Conservation (phyloP, 2,329 filamentous ascomycete species). For the Aspergillus sp. region DNA sequence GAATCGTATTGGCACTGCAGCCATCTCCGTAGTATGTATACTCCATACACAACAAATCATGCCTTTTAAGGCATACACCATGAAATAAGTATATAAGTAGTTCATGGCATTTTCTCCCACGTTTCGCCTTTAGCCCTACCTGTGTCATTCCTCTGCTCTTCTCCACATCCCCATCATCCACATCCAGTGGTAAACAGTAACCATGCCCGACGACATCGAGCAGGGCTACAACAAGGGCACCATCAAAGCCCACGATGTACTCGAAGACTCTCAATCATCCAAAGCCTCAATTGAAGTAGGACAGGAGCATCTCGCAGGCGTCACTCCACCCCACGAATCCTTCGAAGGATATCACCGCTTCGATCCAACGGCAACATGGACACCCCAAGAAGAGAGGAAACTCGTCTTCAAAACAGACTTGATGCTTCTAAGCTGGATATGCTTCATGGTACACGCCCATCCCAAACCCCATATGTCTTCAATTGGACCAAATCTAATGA, state of each 20-base stretch:
- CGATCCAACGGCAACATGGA: conserved; percentile 29
- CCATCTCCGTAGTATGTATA: too few species aligned
- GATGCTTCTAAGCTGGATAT: conserved; percentile 25
- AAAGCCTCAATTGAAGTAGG: conserved; percentile 22
- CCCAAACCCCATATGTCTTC: not conserved
- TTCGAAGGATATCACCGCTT: conserved; percentile 31
- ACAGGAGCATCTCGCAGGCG: conserved; percentile 29
- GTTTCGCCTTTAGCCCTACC: not conserved
- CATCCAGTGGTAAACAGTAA: not conserved
- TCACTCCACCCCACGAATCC: conserved; percentile 33
- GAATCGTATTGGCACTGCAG: conserved; percentile 9
- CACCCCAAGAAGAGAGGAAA: conserved; percentile 47
- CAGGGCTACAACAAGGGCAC: conserved; percentile 20
- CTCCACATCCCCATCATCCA: not conserved
- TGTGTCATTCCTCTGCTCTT: not conserved
- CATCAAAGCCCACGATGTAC: not conserved
- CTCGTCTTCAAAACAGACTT: conserved; percentile 49
- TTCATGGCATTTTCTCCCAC: not conserved
- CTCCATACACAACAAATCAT: not conserved
- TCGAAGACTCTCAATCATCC: conserved; percentile 15
- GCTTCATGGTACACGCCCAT: conserved; percentile 23
- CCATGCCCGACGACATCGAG: conserved; percentile 25
- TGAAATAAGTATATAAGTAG: conserved; percentile 6
- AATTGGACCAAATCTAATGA: too few species aligned
- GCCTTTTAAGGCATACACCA: not conserved